Evolutionary conservation across 2,329 filamentous ascomycete species (phyloP).

Genomic region (Colletotrichum camelliae): DNA sequence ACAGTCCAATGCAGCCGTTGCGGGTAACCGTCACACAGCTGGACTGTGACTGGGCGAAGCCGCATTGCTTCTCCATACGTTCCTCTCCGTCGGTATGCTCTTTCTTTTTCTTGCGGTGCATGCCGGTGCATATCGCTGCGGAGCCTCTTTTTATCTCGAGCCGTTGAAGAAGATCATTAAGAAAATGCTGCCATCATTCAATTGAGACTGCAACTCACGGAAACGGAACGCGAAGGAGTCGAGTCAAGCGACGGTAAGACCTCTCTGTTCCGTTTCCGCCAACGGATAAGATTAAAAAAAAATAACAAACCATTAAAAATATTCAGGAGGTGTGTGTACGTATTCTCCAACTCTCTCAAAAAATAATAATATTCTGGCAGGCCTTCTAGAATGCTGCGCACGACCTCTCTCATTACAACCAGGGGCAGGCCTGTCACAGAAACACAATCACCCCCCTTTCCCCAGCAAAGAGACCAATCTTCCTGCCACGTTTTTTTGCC

Average conservation of each 20-base stretch:
- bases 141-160: neutral
- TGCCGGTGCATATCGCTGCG: neutral
- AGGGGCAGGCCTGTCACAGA: slow-evolving; percentile 18
- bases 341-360: neutral
- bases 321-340: neutral
- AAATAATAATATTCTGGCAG: slow-evolving; percentile 1
- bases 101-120: neutral
- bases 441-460: neutral
- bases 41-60: neutral
- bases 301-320: neutral
- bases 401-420: slow-evolving; percentile 4
- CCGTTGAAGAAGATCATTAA: neutral
- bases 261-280: neutral
- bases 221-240: neutral
- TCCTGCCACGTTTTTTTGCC: slow-evolving; percentile 14
- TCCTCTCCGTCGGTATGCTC: neutral
- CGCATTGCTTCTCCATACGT: neutral
- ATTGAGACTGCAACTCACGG: neutral
- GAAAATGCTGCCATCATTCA: neutral
- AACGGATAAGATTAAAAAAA: neutral
- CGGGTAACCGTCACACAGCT: neutral
- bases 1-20: neutral
- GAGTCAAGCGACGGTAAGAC: neutral
- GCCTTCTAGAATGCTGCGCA: slow-evolving; percentile 17
- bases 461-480: slow-evolving; percentile 2